Base-by-base conservation (phyloP, 2,329 filamentous ascomycete species). In the Botryotinia narcissicola region DNA sequence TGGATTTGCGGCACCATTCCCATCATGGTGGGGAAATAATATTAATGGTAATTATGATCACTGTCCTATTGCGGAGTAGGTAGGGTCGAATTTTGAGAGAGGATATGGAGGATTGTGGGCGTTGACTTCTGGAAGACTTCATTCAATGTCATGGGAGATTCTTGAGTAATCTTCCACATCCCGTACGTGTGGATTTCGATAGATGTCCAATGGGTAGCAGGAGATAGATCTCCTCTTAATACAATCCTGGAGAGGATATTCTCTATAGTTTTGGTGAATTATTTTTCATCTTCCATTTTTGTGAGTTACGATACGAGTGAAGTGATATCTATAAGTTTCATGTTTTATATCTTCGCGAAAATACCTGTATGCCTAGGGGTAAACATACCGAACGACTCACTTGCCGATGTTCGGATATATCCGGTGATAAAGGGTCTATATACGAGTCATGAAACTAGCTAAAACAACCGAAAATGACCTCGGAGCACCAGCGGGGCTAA, bases 1-100 rank as follows among this genome's bases (percentile, higher is more conserved):
- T 72, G 84, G 84, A 2, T 78, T 79, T n/a, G 75, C 78, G 2
- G 74, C 78, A 59, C 77, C 81, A 0, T 84, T 84, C 57, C 83
- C 74, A 10, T 8, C 8, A 1, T 71, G 69, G 69, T 71, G 69
- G 69, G 69, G 69, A 4, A 71, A 71, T 37, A 80, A 80, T 63
- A 46, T 73, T 5, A 70, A 76, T 40, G 78, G 78, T 10, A 77
- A 80, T 69, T 77, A 77, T 48, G 78, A 79, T 70, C 73, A 78
- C n/a, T 79, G 78, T 68, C 78, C 78, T n/a, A 51, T 63, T 37
- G 42, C 25, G 18, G 69, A 71, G 6, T 71, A 71, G 29, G 42
- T 57, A 9, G 25, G 25, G 6, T 12, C 14, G n/a, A 25, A n/a
- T 7, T 22, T 32, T 9, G 12, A 20, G 37, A 20, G 35, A 37